phyloP scores from a whole-genome alignment of 495 filamentous ascomycete genomes.

The Lindgomyces ingoldianus region DNA sequence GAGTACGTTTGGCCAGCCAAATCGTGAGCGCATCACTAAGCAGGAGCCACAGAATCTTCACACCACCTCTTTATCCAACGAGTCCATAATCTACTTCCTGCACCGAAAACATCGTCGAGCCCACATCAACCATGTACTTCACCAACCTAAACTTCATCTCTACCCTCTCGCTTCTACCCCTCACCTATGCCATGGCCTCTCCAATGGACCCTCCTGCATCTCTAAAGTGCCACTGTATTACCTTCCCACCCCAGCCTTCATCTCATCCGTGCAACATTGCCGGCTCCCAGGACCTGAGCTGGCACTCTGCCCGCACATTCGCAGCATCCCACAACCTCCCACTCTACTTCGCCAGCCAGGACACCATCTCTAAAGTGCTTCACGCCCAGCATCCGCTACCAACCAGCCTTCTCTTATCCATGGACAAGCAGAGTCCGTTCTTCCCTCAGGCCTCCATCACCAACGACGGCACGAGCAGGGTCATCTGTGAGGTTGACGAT shows the following conservation, averaged over 20 bases:
- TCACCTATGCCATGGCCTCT: not conserved
- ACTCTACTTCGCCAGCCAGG: conserved; percentile 5
- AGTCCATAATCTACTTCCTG: not conserved
- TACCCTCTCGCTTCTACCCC: not conserved
- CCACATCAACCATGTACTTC: not conserved
- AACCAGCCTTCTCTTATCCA: conserved; percentile 4
- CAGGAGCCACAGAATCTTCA: not conserved
- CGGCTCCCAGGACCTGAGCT: conserved; percentile 6
- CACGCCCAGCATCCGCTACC: not conserved
- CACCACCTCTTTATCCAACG: not conserved
- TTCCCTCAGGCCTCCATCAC: not conserved
- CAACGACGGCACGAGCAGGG: not conserved
- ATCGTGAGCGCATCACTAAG: no score
- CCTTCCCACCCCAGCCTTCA: not conserved
- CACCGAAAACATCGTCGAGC: not conserved
- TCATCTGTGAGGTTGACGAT: conserved; percentile 6
- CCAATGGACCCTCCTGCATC: not conserved
- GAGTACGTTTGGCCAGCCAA: no score
- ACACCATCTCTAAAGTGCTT: conserved; percentile 5
- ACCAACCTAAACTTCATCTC: not conserved
- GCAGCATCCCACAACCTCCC: not conserved
- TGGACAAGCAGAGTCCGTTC: not conserved
- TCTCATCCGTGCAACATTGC: not conserved
- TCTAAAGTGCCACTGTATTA: conserved; percentile 15
- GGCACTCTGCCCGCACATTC: conserved; percentile 5